Evolutionary conservation across 306 rosid species (phyloP), one percentile per base, ranked within the genome.

Genomic region (Casuarina glauca): DNA sequence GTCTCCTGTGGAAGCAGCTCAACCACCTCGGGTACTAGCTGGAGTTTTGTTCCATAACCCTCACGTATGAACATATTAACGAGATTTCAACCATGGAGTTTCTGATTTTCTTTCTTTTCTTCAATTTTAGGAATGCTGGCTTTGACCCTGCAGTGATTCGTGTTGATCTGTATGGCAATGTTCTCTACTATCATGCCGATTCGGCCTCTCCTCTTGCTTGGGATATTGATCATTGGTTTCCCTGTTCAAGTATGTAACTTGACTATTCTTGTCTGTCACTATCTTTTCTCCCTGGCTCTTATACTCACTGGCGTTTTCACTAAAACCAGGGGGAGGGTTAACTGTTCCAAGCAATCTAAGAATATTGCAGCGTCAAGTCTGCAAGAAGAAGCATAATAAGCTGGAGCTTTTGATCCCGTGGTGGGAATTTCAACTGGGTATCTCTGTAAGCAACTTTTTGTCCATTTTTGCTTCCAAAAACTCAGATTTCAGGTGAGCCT

Each of bases 161-260:
- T 79, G 94, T 96, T 0, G 98, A 96, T 76, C 87, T 80, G 3
- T 88, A 89, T 53, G 98, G 99, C 49, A 96, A 96, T 84, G 99
- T 96, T 10, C 86, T 96, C 10, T 89, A 96, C 78, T 96, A 80
- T 84, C 97, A 93, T 72, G 99, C 99, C 10, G 99, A 96, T 74
- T 90, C 97, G 17, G 92, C 93, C 4, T 96, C 99, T 78, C 97
- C 99, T 61, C 90, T 96, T 39, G 94, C 99, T 84, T 96, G 99
- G 99, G 98, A 93, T 26, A 79, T 96, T 16, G 97, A 96, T 86
- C 99, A 96, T 52, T 96, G 97, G 97, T 96, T 96, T 88, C 99
- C 99, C 76, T 86, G 93, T 88, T 91, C 98, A 86, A 93, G 97
- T 96, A 81, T 66, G 4, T 68, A 1, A 58, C 42, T 44, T 71